phyloP scores from a whole-genome alignment of 2,329 filamentous ascomycete genomes.

The Myriangium duriaei region DNA sequence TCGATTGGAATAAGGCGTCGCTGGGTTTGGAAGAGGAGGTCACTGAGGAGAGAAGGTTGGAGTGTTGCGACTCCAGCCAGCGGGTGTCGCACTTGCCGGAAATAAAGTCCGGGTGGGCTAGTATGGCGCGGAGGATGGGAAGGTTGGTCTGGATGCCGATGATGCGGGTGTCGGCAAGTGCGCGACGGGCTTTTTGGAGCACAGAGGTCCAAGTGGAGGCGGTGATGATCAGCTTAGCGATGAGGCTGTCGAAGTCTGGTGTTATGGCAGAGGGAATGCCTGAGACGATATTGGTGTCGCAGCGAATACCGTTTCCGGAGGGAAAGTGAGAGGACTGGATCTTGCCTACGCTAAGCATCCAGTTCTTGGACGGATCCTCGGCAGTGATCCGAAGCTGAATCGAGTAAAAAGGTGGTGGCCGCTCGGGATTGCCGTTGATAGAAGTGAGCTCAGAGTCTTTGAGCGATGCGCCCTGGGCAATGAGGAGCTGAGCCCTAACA shows the following conservation, averaged over 20 bases:
- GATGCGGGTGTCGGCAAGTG: slow-evolving; percentile 44
- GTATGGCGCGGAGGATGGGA: slow-evolving; percentile 40
- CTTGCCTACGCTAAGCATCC: slow-evolving; percentile 48
- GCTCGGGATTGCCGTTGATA: slow-evolving; percentile 11
- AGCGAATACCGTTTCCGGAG: slow-evolving; percentile 43
- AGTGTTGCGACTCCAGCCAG: slow-evolving; percentile 44
- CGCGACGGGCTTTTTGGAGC: slow-evolving; percentile 42
- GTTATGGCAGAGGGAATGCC: slow-evolving; percentile 31
- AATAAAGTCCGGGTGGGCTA: slow-evolving; percentile 39
- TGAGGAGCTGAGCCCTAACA: slow-evolving; percentile 41
- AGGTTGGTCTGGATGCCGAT: slow-evolving; percentile 47
- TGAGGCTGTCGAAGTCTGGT: slow-evolving; percentile 45
- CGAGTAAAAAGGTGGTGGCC: slow-evolving; percentile 31
- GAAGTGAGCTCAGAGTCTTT: slow-evolving; percentile 22
- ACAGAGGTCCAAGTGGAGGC: slow-evolving; percentile 40
- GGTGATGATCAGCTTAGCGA: slow-evolving; percentile 48
- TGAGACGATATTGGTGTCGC: slow-evolving; percentile 43
- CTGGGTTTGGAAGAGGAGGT: background rate
- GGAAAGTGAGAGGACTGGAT: slow-evolving; percentile 43
- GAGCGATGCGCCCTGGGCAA: slow-evolving; percentile 39
- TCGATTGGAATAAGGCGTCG: slow-evolving; percentile 1
- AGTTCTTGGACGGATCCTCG: slow-evolving; percentile 41
- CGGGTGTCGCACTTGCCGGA: slow-evolving; percentile 39
- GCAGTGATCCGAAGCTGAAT: slow-evolving; percentile 48
- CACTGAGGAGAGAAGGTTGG: slow-evolving; percentile 22